Evolutionary conservation across 257 asterid species (phyloP), one percentile per base, ranked within the genome.

Genomic region (Leptodermis oblonga): DNA sequence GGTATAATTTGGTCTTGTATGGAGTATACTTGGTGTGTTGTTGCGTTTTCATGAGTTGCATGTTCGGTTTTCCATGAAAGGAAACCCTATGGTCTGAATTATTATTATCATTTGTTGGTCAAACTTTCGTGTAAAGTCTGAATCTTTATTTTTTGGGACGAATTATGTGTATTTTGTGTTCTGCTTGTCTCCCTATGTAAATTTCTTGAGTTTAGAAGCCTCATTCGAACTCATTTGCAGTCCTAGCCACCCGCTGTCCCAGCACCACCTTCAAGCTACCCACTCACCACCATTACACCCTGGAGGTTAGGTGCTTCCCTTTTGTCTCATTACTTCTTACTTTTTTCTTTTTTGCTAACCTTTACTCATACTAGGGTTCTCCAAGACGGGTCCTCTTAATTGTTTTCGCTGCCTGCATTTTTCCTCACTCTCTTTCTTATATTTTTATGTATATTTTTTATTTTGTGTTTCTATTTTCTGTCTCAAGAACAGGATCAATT

Each of bases 31-130:
- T 17, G 22, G 22, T 67, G 58, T 67, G 14, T 17, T 51, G 30
- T 48, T 20, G 45, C 70, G 31, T 66, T 9, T 37, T 22, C 23
- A 30, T 36, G 17, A 67, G 61, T 36, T 18, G 4, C 70, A 23
- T 41, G 31, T 51, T 51, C 33, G 71, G 51, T 67, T 36, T 48
- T 23, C 23, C 48, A n/a, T 61, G 48, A 62, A 36, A 20, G 9
- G 11, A 52, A 30, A 52, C 59, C 59, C 7, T 52, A 30, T 52
- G 59, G 59, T 52, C 59, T 52, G 59, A 52, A 52, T 52, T 52
- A 30, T 30, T 30, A 30, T n/a, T 49, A 18, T 52, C n/a, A 30
- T 52, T 52, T 52, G n/a, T 9, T 22, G 59, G 59, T 52, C 59
- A 22, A 51, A 7, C 1, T 5, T n/a, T 22, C 23, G 59, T 52